Percentiles rank a stretch among this genome's conserved stretches.
phyloP scores from a whole-genome alignment of 805 yeast species.

The Wickerhamiella domercqiae region DNA sequence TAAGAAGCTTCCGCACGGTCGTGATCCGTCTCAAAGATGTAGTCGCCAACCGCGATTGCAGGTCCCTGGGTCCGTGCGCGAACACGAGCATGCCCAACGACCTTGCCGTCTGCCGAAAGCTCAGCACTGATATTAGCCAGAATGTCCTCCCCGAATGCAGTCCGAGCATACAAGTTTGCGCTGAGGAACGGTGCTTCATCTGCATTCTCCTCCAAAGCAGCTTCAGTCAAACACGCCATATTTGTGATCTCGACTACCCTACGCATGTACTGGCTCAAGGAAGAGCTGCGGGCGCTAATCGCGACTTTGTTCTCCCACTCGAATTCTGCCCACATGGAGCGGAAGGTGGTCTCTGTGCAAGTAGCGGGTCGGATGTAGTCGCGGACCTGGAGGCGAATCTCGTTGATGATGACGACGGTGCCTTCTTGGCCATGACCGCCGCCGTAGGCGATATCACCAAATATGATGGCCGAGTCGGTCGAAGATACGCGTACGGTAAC shows the following conservation, averaged over 20 bases:
- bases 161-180: conserved; percentile 83
- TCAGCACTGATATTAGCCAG: conserved; percentile 91
- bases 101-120: conserved; percentile 46
- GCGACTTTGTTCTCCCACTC: conserved; percentile 99
- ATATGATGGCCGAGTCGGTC: conserved; percentile 95
- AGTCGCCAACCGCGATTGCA: conserved; percentile 87
- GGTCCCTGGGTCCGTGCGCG: conserved; percentile 97
- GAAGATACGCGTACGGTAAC: conserved; percentile 87
- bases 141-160: conserved; percentile 95
- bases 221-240: conserved; percentile 72
- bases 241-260: conserved; percentile 69
- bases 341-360: conserved; percentile 77
- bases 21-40: conserved; percentile 65
- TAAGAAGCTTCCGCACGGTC: no score
- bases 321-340: conserved; percentile 97
- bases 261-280: conserved; percentile 66
- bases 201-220: conserved; percentile 34
- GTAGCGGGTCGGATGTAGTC: conserved; percentile 94
- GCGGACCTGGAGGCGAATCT: conserved; percentile 91
- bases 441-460: conserved; percentile 92
- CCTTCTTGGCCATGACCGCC: conserved; percentile 87
- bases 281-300: conserved; percentile 29
- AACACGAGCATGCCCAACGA: conserved; percentile 88
- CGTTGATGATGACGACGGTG: conserved; percentile 81
- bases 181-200: conserved; percentile 49